Conservation (phyloP, 1,284 basidiomycete genomes). For the Puccinia horiana region DNA sequence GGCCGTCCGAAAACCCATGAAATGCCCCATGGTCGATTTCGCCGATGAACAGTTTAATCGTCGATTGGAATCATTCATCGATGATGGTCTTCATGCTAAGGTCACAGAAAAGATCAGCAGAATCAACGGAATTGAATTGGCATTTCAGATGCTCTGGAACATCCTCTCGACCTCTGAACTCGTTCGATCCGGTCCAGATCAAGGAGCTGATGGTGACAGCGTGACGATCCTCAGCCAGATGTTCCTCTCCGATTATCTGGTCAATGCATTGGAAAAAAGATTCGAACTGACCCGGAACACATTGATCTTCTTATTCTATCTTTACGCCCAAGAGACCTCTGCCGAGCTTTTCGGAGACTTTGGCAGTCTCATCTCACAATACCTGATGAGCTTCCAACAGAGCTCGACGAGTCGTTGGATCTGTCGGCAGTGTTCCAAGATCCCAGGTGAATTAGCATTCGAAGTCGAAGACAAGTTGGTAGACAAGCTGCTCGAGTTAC, state of each 20-base stretch:
- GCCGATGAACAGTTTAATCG: conserved; percentile 37
- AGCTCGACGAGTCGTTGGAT: conserved; percentile 58
- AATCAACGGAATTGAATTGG: conserved; percentile 28
- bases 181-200: background rate
- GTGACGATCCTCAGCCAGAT: conserved; percentile 56
- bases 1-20: conserved; percentile 19
- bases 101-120: background rate
- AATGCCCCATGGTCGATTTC: conserved; percentile 32
- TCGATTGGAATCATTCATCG: conserved; percentile 34
- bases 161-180: conserved; percentile 43
- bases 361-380: conserved; percentile 43
- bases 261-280: conserved; percentile 55
- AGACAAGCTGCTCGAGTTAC: conserved; percentile 31
- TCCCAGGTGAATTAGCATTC: conserved; percentile 38
- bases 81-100: conserved; percentile 5
- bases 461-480: conserved; percentile 46
- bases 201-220: conserved; percentile 35
- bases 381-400: conserved; percentile 58
- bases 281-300: conserved; percentile 57
- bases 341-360: conserved; percentile 10
- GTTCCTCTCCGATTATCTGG: conserved; percentile 56
- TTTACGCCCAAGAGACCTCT: conserved; percentile 51
- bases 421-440: conserved; percentile 52
- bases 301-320: conserved; percentile 58
- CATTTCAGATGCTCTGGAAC: conserved; percentile 31